Evolutionary conservation across 352 stramenopile species (phyloP).

Genomic region (Phytophthora foliorum): DNA sequence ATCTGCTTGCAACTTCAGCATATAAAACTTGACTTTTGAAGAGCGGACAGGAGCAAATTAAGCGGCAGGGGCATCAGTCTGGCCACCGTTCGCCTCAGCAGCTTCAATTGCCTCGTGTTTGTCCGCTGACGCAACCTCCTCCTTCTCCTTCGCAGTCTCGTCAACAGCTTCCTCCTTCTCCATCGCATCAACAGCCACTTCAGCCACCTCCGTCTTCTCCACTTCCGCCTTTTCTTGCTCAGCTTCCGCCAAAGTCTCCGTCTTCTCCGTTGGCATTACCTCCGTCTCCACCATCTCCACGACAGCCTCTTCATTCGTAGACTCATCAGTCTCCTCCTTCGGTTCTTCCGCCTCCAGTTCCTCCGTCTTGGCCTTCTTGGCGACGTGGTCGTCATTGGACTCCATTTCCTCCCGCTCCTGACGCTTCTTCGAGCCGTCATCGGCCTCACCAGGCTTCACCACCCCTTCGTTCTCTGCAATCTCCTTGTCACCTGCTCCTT

Average conservation of each 20-base stretch:
- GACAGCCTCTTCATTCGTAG: background rate
- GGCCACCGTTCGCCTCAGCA: slow-evolving; percentile 2
- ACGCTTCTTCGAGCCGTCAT: slow-evolving; percentile 38
- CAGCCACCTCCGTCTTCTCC: background rate
- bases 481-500: background rate
- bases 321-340: background rate
- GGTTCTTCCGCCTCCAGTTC: background rate
- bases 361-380: slow-evolving; percentile 45
- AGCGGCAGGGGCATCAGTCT: slow-evolving; percentile 17
- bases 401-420: slow-evolving; percentile 41
- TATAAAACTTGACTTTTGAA: background rate
- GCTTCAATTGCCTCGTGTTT: slow-evolving; percentile 11
- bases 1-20: background rate
- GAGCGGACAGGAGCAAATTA: slow-evolving; percentile 9
- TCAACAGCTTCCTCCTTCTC: slow-evolving; percentile 3
- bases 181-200: background rate
- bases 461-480: slow-evolving; percentile 8
- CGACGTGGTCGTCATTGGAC: slow-evolving; percentile 27
- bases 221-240: background rate
- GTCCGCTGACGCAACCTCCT: background rate
- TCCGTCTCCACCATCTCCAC: background rate
- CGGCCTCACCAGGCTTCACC: slow-evolving; percentile 5
- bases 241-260: background rate
- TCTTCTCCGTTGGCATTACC: background rate
- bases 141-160: background rate